These are phyloP conservation scores for Carpinus fangiana DNA, from an alignment of 306 rosid genomes.

Conservation along the genomic window DNA sequence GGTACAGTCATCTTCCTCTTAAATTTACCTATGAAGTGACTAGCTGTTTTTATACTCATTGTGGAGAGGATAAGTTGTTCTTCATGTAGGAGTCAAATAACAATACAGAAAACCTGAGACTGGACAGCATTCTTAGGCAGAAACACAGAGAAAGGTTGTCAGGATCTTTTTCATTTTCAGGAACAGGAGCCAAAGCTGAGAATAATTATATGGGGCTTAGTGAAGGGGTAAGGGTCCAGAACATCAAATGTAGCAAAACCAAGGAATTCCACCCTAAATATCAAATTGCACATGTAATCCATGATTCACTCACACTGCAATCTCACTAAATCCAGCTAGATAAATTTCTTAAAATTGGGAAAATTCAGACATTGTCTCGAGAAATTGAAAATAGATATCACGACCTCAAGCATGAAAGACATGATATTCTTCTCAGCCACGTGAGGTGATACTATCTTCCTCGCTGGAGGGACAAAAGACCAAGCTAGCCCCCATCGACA, in stretches of 20 bases:
- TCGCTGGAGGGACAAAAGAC: constrained; percentile 72
- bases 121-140: background rate
- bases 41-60: background rate
- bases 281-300: background rate
- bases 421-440: constrained; percentile 52
- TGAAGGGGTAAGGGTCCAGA: background rate
- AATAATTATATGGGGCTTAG: background rate
- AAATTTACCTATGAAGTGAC: background rate
- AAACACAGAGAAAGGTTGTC: background rate
- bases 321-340: constrained; percentile 1
- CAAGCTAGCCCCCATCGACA: constrained; percentile 92
- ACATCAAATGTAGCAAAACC: background rate
- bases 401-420: constrained; percentile 69
- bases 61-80: background rate
- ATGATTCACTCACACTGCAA: background rate
- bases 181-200: background rate
- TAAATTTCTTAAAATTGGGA: background rate
- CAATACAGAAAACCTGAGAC: background rate
- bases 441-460: constrained; percentile 43
- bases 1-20: background rate
- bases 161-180: background rate
- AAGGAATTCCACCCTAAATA: background rate
- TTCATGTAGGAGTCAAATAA: background rate
- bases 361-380: background rate
- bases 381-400: background rate